phyloP scores from a whole-genome alignment of 179 eudicot genomes.

The Pouteria campechiana region DNA sequence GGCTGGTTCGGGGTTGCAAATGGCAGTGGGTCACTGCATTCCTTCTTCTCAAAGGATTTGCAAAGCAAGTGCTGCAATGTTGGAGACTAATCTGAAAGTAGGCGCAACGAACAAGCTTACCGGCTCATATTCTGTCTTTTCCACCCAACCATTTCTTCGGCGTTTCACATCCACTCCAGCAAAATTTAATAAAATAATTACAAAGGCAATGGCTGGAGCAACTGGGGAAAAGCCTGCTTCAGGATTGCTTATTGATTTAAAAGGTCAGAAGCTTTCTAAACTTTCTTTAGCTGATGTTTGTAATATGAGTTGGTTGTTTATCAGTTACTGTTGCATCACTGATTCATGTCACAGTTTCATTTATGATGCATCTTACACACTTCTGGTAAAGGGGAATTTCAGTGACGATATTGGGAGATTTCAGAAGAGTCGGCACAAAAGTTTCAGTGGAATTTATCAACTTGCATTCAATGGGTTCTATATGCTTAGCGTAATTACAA shows the following conservation, averaged over 20 bases:
- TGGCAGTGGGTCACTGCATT: constrained; percentile 41
- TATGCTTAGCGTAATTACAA: too few relatives aligned
- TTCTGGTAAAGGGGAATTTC: too few relatives aligned
- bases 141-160: constrained; percentile 30
- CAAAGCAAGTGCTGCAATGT: constrained; percentile 27
- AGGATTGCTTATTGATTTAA: constrained; percentile 62
- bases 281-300: too few relatives aligned
- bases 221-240: constrained; percentile 41
- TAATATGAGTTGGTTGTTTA: too few relatives aligned
- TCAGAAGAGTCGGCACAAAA: too few relatives aligned
- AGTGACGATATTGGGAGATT: too few relatives aligned
- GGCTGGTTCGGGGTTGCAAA: constrained; percentile 58
- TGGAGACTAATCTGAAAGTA: constrained; percentile 16
- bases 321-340: too few relatives aligned
- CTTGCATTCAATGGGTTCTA: too few relatives aligned
- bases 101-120: constrained; percentile 41
- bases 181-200: constrained; percentile 22
- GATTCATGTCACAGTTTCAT: too few relatives aligned
- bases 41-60: constrained; percentile 27
- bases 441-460: too few relatives aligned
- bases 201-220: constrained; percentile 66
- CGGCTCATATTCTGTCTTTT: constrained; percentile 39
- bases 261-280: constrained; percentile 30
- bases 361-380: too few relatives aligned
- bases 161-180: constrained; percentile 24